These are phyloP conservation scores for Athelia psychrophila DNA, from an alignment of 1,284 basidiomycete species.

Conservation along the genomic window DNA sequence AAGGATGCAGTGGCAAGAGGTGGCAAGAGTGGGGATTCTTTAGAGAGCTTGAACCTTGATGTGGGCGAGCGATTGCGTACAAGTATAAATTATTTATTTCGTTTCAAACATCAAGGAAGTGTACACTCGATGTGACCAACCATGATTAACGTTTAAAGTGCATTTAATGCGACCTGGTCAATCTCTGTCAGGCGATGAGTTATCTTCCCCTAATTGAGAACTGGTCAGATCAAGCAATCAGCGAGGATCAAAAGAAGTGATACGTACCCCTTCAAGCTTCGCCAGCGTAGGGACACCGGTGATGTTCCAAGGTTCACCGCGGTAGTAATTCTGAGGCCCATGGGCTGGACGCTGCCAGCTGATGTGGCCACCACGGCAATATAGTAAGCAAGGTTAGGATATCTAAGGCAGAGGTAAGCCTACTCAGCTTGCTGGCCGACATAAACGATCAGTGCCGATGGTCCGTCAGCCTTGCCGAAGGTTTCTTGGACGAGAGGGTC, in stretches of 20 bases:
- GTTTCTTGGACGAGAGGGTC: conserved; percentile 56
- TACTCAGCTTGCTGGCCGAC: conserved; percentile 61
- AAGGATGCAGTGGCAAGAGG: conserved; percentile 79
- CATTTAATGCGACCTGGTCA: too few species aligned
- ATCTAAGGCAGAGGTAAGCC: too few species aligned
- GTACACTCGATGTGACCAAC: too few species aligned
- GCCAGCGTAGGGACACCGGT: conserved; percentile 72
- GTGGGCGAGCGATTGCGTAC: too few species aligned
- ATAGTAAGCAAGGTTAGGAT: too few species aligned
- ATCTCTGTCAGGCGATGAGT: too few species aligned
- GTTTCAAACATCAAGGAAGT: too few species aligned
- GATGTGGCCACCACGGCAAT: neutral
- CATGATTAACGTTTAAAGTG: too few species aligned
- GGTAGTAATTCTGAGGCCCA: conserved; percentile 62
- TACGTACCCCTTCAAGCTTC: conserved; percentile 59
- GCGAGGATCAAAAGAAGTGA: conserved; percentile 12
- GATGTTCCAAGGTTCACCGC: conserved; percentile 65
- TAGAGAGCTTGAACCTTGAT: too few species aligned
- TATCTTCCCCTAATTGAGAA: too few species aligned
- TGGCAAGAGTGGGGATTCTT: conserved; percentile 65
- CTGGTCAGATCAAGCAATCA: neutral
- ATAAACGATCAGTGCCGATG: conserved; percentile 66
- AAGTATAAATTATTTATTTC: too few species aligned
- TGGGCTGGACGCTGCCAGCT: conserved; percentile 68
- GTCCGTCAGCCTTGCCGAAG: conserved; percentile 52